These are phyloP conservation scores for Globisporangium echinulatum DNA, from an alignment of 352 stramenopile genomes.

Conservation along the genomic window DNA sequence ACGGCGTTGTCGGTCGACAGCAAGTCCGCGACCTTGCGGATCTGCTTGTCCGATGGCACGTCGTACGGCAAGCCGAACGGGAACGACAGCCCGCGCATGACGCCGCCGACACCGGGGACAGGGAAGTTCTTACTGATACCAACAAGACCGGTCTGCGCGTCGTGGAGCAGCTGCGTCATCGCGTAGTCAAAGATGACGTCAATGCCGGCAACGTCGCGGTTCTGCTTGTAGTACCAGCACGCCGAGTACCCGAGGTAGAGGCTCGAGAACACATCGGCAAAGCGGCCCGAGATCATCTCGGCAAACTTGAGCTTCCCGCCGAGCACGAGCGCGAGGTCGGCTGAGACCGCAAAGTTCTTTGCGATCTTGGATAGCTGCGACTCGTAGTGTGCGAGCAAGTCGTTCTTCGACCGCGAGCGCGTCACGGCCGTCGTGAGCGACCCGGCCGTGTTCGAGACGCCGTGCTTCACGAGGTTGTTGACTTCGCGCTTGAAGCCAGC, in stretches of 20 bases:
- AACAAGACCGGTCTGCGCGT: conserved; percentile 94
- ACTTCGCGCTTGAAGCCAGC: conserved; percentile 93
- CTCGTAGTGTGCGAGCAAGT: conserved; percentile 94
- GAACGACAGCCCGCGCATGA: conserved; percentile 95
- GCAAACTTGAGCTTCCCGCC: conserved; percentile 98
- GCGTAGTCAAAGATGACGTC: conserved; percentile 96
- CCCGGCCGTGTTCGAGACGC: conserved; percentile 87
- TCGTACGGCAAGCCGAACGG: conserved; percentile 93
- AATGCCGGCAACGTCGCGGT: conserved; percentile 91
- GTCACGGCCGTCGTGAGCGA: conserved; percentile 89
- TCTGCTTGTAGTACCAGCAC: conserved; percentile 95
- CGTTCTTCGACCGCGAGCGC: conserved; percentile 88
- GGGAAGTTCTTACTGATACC: conserved; percentile 97
- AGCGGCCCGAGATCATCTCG: conserved; percentile 96
- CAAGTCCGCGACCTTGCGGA: conserved; percentile 62
- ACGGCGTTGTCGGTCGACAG: conserved; percentile 70
- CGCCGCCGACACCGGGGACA: conserved; percentile 80
- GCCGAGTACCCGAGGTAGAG: conserved; percentile 97
- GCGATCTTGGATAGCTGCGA: conserved; percentile 95
- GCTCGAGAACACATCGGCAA: conserved; percentile 95
- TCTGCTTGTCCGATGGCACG: conserved; percentile 84
- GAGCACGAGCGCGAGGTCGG: conserved; percentile 95
- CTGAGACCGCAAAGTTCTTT: conserved; percentile 95
- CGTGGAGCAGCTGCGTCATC: conserved; percentile 93
- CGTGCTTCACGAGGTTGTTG: conserved; percentile 92